Evolutionary conservation across 1,139 yeast species (phyloP).

Genomic region (Zygotorulaspora mrakii): DNA sequence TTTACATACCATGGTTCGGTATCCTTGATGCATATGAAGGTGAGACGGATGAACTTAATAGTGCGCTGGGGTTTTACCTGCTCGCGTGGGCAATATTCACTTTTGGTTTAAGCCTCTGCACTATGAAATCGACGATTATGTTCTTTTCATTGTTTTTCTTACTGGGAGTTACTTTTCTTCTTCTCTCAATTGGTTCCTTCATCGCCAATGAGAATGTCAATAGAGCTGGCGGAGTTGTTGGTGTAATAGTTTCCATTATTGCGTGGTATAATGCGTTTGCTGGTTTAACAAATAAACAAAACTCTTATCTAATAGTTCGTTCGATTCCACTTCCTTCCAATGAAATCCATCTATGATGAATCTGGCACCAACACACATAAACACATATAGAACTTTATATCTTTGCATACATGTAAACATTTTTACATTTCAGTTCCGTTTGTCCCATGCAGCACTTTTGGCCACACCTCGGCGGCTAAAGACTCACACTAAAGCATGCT

Average conservation of each 20-base stretch:
- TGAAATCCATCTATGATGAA: conserved; percentile 9
- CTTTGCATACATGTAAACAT: too few species aligned
- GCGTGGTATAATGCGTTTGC: conserved; percentile 80
- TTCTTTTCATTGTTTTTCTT: conserved; percentile 60
- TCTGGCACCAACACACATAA: not conserved
- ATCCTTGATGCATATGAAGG: conserved; percentile 50
- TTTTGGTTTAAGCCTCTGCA: conserved; percentile 54
- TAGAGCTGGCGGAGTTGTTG: conserved; percentile 66
- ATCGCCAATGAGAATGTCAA: conserved; percentile 40
- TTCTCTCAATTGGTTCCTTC: conserved; percentile 60
- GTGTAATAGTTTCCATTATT: conserved; percentile 59
- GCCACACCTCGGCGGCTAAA: too few species aligned
- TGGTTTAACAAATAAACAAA: conserved; percentile 63
- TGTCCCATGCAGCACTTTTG: too few species aligned
- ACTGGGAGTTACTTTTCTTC: conserved; percentile 57
- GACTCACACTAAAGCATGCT: too few species aligned
- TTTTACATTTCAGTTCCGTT: too few species aligned
- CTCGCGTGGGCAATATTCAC: conserved; percentile 70
- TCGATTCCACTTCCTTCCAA: conserved; percentile 49
- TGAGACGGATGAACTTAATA: conserved; percentile 36
- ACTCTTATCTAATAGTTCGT: conserved; percentile 55
- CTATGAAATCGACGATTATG: conserved; percentile 65
- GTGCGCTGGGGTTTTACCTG: conserved; percentile 58
- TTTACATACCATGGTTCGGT: conserved; percentile 59
- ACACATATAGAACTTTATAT: too few species aligned